These are phyloP conservation scores for Chaetothyriales sp. DNA, from an alignment of 2,329 filamentous ascomycete species.

Conservation along the genomic window DNA sequence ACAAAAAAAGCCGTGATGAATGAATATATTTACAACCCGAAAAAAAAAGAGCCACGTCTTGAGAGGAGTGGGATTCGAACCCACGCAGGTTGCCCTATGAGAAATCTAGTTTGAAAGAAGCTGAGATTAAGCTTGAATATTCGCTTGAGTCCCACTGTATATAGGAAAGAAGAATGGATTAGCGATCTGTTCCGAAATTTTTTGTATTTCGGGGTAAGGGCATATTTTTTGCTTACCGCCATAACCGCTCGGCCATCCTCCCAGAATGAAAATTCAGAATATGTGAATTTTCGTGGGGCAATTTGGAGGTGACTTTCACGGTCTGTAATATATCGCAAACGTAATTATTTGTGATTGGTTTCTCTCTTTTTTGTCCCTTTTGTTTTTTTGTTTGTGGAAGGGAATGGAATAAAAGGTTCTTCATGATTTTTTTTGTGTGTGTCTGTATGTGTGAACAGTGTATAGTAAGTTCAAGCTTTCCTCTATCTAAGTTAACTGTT, in stretches of 20 bases:
- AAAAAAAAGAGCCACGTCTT: slow-evolving; percentile 16
- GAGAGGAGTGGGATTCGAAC: slow-evolving; percentile 14
- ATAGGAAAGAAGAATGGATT: background rate
- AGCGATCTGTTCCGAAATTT: too few species aligned
- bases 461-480: background rate
- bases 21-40: too few species aligned
- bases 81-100: slow-evolving; percentile 7
- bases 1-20: too few species aligned
- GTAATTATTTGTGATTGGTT: too few species aligned
- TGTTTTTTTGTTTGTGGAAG: too few species aligned
- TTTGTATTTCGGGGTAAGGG: background rate
- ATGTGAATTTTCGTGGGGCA: background rate
- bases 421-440: too few species aligned
- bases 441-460: too few species aligned
- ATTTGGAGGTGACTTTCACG: background rate
- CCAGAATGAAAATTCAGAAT: background rate
- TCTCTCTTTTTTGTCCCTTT: too few species aligned
- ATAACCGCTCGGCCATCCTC: slow-evolving; percentile 10
- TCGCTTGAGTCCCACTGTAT: slow-evolving; percentile 7
- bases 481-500: background rate
- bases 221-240: slow-evolving; percentile 2
- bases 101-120: slow-evolving; percentile 3
- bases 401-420: too few species aligned
- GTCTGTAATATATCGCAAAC: background rate
- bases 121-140: slow-evolving; percentile 1